phyloP scores from a whole-genome alignment of 768 basidiomycete genomes.

The Phaeotremella skinneri region DNA sequence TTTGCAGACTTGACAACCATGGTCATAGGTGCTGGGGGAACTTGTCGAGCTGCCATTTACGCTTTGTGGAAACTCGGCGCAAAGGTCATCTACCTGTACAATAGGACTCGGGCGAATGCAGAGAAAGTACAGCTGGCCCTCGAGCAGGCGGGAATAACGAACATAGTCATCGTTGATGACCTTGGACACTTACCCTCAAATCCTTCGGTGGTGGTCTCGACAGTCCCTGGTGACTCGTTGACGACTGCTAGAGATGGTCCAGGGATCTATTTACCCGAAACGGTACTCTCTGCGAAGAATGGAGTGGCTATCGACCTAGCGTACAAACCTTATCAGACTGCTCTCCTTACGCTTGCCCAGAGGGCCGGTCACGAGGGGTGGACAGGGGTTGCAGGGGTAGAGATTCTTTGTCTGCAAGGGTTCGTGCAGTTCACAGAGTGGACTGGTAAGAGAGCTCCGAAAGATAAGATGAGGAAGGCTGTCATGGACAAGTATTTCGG shows the following conservation, averaged over 20 bases:
- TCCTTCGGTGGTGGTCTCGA: constrained; percentile 74
- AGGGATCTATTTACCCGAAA: constrained; percentile 24
- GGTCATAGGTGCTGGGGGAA: constrained; percentile 93
- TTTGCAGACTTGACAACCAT: constrained; percentile 60
- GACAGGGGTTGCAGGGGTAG: constrained; percentile 45
- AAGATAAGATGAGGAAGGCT: constrained; percentile 39
- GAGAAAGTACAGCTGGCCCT: constrained; percentile 67
- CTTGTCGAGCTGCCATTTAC: constrained; percentile 89
- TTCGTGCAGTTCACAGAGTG: constrained; percentile 48
- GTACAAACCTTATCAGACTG: constrained; percentile 82
- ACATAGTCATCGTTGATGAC: constrained; percentile 59
- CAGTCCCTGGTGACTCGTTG: constrained; percentile 67
- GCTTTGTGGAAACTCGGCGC: constrained; percentile 72
- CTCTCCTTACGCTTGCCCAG: constrained; percentile 69
- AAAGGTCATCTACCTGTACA: constrained; percentile 75
- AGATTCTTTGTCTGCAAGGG: constrained; percentile 49
- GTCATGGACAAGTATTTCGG: constrained; percentile 42
- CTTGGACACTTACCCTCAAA: constrained; percentile 59
- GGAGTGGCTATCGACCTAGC: constrained; percentile 90
- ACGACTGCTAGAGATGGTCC: constrained; percentile 55
- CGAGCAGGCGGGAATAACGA: constrained; percentile 57
- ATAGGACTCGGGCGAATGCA: constrained; percentile 76
- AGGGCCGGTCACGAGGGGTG: constrained; percentile 34
- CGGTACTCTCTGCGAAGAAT: constrained; percentile 60
- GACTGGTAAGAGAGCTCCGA: constrained; percentile 46